Percentiles rank a stretch among this genome's conserved stretches.
Evolutionary conservation across 139 green algal genomes (phyloP).

Genomic region (Diplosphaera chodatii): DNA sequence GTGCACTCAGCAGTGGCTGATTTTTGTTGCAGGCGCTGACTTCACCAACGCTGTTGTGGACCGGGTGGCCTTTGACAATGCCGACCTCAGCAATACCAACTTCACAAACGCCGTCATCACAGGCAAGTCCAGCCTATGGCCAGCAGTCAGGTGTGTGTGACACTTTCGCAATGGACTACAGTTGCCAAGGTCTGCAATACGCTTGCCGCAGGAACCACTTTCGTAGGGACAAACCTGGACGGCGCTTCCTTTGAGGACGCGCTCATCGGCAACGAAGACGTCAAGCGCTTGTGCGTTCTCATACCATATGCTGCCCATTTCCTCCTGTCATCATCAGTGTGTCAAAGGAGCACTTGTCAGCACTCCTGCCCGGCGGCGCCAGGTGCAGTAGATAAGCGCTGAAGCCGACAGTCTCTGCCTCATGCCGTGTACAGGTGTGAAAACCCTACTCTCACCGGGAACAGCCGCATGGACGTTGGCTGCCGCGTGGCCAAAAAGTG

Average conservation of each 20-base stretch:
- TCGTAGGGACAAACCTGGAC: slow-evolving; percentile 71
- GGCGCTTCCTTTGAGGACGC: slow-evolving; percentile 85
- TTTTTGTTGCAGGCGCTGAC: slow-evolving; percentile 51
- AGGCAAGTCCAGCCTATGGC: slow-evolving; percentile 13
- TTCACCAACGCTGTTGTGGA: slow-evolving; percentile 92
- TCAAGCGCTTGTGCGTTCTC: slow-evolving; percentile 35
- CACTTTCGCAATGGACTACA: no score
- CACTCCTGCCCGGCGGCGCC: no score
- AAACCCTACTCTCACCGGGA: slow-evolving; percentile 74
- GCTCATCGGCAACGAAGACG: slow-evolving; percentile 76
- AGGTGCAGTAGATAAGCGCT: no score
- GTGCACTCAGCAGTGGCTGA: no score
- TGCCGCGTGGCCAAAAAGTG: slow-evolving; percentile 29
- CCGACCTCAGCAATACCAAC: slow-evolving; percentile 58
- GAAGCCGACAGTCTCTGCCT: not conserved
- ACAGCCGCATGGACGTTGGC: slow-evolving; percentile 57
- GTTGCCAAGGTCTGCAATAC: no score
- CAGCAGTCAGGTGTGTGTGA: slow-evolving; percentile 16
- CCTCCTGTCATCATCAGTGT: not conserved
- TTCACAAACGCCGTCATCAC: slow-evolving; percentile 64
- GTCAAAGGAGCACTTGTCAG: not conserved
- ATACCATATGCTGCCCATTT: slow-evolving; percentile 7
- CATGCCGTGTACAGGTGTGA: slow-evolving; percentile 28
- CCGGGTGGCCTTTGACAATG: slow-evolving; percentile 71
- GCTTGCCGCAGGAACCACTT: slow-evolving; percentile 51